A percentile compares a stretch with the other conserved stretches of the same genome.
Evolutionary conservation across 129 eudicot species (phyloP).

Genomic region (Helianthus tuberosus): DNA sequence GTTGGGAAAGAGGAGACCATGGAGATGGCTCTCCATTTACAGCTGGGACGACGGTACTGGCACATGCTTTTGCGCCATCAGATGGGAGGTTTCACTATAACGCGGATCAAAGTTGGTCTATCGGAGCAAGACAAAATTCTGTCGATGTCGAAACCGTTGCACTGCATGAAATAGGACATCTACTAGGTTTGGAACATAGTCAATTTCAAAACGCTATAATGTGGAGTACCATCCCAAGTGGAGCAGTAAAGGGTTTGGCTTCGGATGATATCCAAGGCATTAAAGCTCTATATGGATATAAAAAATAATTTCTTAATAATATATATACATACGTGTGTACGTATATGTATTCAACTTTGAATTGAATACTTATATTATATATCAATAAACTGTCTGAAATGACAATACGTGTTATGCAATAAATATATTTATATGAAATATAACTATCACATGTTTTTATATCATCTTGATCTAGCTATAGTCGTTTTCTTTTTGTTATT

Average conservation of each 20-base stretch:
- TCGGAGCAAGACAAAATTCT: background rate
- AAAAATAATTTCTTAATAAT: no score
- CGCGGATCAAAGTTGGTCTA: conserved; percentile 1
- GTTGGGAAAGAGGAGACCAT: background rate
- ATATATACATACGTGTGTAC: no score
- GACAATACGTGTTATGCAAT: no score
- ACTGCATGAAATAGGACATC: conserved; percentile 26
- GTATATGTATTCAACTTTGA: no score
- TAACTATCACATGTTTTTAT: no score
- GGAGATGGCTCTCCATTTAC: background rate
- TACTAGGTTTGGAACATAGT: conserved; percentile 22
- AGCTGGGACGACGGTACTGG: background rate
- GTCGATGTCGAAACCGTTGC: conserved; percentile 5
- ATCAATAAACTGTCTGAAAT: no score
- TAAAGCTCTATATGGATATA: conserved; percentile 4
- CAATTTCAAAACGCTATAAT: background rate
- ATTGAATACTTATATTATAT: background rate
- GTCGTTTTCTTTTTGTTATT: no score
- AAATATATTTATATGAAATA: no score
- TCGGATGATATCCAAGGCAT: conserved; percentile 19
- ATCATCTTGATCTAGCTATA: no score
- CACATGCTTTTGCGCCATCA: conserved; percentile 17
- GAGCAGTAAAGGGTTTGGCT: background rate
- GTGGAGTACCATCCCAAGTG: background rate
- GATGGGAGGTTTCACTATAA: conserved; percentile 23